These are phyloP conservation scores for Pelargonium australe DNA, from an alignment of 441 rosid genomes.

Conservation along the genomic window DNA sequence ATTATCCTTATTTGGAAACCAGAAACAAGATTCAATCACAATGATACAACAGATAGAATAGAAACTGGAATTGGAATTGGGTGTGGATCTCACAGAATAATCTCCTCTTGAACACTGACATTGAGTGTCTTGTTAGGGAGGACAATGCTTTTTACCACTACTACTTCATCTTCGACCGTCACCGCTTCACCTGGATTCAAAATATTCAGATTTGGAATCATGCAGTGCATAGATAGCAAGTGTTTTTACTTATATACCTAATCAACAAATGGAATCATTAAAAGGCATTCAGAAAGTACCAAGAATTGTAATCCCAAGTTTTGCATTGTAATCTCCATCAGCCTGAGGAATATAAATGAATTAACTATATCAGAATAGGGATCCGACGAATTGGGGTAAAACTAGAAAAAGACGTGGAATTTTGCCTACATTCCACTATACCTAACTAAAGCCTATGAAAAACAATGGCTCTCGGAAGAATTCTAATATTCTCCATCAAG, in stretches of 20 bases:
- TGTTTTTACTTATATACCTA: too few relatives aligned
- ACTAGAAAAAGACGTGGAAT: background rate
- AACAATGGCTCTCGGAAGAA: too few relatives aligned
- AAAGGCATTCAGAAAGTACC: conserved; percentile 31
- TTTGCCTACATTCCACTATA: too few relatives aligned
- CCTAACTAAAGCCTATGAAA: too few relatives aligned
- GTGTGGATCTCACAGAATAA: conserved; percentile 37
- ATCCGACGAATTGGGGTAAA: background rate
- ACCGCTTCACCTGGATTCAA: conserved; percentile 57
- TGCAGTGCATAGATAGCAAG: background rate
- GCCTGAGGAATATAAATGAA: conserved; percentile 40
- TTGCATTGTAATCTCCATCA: conserved; percentile 61
- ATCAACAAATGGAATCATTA: too few relatives aligned
- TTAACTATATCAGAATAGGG: conserved; percentile 6
- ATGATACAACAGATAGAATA: background rate
- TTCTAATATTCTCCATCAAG: too few relatives aligned
- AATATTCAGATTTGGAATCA: conserved; percentile 3
- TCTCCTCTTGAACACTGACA: conserved; percentile 56
- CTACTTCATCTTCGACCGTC: conserved; percentile 66
- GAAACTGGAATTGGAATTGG: background rate
- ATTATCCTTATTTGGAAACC: background rate
- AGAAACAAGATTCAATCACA: background rate
- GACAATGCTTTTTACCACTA: conserved; percentile 61
- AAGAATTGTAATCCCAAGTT: conserved; percentile 67
- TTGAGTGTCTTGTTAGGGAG: conserved; percentile 61